Conservation (phyloP, 129 eudicot species). For the Artemisia tridentata region DNA sequence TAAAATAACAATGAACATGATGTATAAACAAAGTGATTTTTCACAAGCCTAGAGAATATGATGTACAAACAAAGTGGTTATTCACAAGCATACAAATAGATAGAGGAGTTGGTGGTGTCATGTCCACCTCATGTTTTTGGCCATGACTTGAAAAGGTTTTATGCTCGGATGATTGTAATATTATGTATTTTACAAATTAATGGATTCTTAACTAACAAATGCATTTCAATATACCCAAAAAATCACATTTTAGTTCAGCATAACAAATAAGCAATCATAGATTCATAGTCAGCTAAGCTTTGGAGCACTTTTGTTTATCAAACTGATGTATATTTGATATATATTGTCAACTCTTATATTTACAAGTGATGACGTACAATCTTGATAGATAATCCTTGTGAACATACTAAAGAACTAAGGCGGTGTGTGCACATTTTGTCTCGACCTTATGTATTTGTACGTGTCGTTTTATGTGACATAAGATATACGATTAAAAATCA, state of each 20-base stretch:
- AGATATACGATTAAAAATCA: not conserved
- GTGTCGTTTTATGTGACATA: not conserved
- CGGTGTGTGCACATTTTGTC: not conserved
- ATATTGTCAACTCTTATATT: too few relatives aligned
- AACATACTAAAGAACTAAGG: not conserved
- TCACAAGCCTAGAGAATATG: not conserved
- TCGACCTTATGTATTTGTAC: too few relatives aligned
- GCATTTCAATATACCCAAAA: not conserved
- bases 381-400: not conserved
- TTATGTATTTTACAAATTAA: not conserved
- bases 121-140: conserved; percentile 22
- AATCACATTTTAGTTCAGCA: not conserved
- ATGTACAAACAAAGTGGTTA: conserved; percentile 13
- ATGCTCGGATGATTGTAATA: not conserved
- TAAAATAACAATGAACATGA: too few relatives aligned
- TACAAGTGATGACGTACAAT: too few relatives aligned
- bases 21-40: not conserved
- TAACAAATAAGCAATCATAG: not conserved
- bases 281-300: not conserved
- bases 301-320: not conserved
- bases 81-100: conserved; percentile 25
- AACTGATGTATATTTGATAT: not conserved
- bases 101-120: conserved; percentile 24
- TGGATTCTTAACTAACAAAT: not conserved
- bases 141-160: conserved; percentile 5